phyloP scores from a whole-genome alignment of 2,329 filamentous ascomycete genomes.

The Ceratocystis alfenasii region DNA sequence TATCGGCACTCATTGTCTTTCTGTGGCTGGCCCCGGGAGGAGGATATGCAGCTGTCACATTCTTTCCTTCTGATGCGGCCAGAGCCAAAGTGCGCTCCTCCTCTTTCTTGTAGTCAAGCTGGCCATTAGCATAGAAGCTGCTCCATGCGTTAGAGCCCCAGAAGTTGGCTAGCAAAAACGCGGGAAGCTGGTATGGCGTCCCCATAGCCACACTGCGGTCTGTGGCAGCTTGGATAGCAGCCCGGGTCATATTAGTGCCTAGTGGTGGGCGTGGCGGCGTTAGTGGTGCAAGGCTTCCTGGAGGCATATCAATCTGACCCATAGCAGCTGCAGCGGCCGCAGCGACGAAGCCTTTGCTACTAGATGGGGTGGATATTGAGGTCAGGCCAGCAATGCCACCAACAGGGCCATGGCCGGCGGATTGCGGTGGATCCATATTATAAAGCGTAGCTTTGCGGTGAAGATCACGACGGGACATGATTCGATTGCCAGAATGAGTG shows the following conservation, averaged over 20 bases:
- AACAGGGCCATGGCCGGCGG: slow-evolving; percentile 31
- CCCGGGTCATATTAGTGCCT: slow-evolving; percentile 74
- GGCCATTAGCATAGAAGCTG: slow-evolving; percentile 28
- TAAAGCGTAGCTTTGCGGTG: slow-evolving; percentile 64
- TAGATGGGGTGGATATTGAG: slow-evolving; percentile 33
- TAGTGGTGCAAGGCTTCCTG: slow-evolving; percentile 61
- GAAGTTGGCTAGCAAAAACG: slow-evolving; percentile 79
- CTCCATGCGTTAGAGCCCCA: slow-evolving; percentile 83
- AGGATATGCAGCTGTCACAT: slow-evolving; percentile 17
- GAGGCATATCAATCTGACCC: slow-evolving; percentile 35
- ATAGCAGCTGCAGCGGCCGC: not conserved
- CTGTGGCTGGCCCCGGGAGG: slow-evolving; percentile 19
- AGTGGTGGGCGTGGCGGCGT: slow-evolving; percentile 76
- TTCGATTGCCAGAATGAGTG: slow-evolving; percentile 33
- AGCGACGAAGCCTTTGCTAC: not conserved
- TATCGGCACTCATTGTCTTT: slow-evolving; percentile 22
- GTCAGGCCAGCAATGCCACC: slow-evolving; percentile 75
- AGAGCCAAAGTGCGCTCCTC: slow-evolving; percentile 19
- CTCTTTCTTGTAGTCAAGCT: slow-evolving; percentile 22
- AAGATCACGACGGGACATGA: slow-evolving; percentile 86
- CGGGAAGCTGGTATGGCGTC: slow-evolving; percentile 57
- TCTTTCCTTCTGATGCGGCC: slow-evolving; percentile 17
- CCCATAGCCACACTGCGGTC: slow-evolving; percentile 58
- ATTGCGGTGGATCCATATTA: slow-evolving; percentile 31
- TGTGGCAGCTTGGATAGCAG: slow-evolving; percentile 67